Conservation (phyloP, 805 yeast species). For the Kazachstania martiniae region DNA sequence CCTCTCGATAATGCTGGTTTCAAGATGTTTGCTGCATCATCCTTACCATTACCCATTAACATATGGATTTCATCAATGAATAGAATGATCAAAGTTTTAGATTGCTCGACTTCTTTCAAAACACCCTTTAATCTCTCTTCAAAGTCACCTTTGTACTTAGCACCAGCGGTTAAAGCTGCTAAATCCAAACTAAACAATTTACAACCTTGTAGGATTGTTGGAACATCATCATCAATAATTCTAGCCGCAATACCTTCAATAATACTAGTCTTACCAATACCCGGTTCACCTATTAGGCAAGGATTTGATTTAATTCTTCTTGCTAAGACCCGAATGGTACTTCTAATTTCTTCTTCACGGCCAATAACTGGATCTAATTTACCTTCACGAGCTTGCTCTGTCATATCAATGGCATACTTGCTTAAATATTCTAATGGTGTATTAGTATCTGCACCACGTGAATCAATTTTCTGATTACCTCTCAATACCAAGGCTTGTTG, state of each 20-base stretch:
- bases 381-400: constrained; percentile 88
- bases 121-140: constrained; percentile 98
- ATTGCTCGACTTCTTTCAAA: constrained; percentile 81
- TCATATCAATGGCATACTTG: constrained; percentile 89
- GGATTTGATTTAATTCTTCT: constrained; percentile 96
- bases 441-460: constrained; percentile 88
- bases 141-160: constrained; percentile 96
- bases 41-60: constrained; percentile 99
- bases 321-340: constrained; percentile 90
- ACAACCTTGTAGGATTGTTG: constrained; percentile 71
- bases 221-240: constrained; percentile 91
- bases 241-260: constrained; percentile 99
- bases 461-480: constrained; percentile 86
- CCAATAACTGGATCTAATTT: constrained; percentile 97
- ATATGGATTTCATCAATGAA: constrained; percentile 97
- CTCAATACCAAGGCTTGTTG: constrained; percentile 71
- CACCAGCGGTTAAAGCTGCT: constrained; percentile 97
- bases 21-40: constrained; percentile 91
- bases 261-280: constrained; percentile 97
- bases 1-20: constrained; percentile 98
- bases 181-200: constrained; percentile 80
- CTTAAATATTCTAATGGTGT: constrained; percentile 70
- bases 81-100: constrained; percentile 73
- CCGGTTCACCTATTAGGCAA: constrained; percentile 95
- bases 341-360: constrained; percentile 94